Conservation (phyloP, 768 basidiomycete genomes). For the Tylopilus subfusipes region DNA sequence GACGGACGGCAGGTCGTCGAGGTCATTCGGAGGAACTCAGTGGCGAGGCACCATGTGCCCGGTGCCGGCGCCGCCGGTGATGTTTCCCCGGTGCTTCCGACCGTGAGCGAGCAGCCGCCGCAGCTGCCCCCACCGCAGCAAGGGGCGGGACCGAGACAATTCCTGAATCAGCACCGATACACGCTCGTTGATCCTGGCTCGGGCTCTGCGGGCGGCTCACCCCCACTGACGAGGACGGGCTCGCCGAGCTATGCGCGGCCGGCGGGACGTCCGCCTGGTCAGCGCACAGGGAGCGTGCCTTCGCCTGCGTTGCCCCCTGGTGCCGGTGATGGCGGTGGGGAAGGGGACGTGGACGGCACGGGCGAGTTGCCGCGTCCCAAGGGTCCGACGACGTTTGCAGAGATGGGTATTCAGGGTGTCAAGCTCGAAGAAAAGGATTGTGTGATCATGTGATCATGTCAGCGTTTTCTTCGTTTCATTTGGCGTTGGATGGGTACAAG, state of each 20-base stretch:
- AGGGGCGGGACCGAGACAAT: conserved; percentile 16
- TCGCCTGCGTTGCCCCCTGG: conserved; percentile 12
- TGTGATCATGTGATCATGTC: conserved; percentile 87
- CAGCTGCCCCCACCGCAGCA: background rate
- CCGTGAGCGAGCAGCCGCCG: background rate
- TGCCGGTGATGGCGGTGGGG: background rate
- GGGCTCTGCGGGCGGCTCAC: conserved; percentile 1
- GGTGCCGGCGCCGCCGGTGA: background rate
- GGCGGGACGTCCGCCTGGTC: conserved; percentile 33
- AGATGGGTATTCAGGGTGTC: conserved; percentile 85
- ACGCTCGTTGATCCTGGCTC: conserved; percentile 43
- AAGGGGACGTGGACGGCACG: background rate
- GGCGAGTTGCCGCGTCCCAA: conserved; percentile 17
- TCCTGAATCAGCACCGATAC: conserved; percentile 43
- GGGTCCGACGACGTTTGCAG: conserved; percentile 79
- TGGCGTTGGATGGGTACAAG: background rate
- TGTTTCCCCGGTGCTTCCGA: background rate
- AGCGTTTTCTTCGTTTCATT: background rate
- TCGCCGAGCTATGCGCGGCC: conserved; percentile 27
- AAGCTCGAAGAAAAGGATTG: conserved; percentile 82
- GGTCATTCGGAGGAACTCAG: conserved; percentile 50
- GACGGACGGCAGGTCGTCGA: conserved; percentile 50
- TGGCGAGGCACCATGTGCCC: conserved; percentile 15
- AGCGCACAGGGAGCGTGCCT: conserved; percentile 22
- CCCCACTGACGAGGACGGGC: conserved; percentile 17